A percentile compares a stretch with the other conserved stretches of the same genome.
Conservation (phyloP, 176 grass and related monocot genomes). For the Cenchrus fungigraminus region DNA sequence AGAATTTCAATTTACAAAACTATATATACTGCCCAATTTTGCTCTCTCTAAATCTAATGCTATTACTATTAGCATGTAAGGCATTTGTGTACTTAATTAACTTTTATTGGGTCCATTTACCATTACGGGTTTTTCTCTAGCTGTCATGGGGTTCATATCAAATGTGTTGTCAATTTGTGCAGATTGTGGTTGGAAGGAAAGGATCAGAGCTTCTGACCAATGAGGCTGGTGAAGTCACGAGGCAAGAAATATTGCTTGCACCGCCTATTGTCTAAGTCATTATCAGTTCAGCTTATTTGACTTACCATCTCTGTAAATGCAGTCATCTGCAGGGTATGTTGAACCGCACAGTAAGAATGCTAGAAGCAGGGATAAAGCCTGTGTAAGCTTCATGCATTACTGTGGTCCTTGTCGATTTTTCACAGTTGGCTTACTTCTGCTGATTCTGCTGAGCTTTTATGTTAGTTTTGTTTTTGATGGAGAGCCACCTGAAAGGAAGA, state of each 20-base stretch:
- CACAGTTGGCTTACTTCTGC: constrained; percentile 7
- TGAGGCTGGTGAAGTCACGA: constrained; percentile 91
- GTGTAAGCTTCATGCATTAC: constrained; percentile 63
- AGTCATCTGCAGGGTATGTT: constrained; percentile 97
- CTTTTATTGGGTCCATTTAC: background rate
- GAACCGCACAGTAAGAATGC: constrained; percentile 77
- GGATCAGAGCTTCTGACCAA: constrained; percentile 79
- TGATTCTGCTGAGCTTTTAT: constrained; percentile 39
- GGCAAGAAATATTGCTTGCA: constrained; percentile 44
- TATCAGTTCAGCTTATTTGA: constrained; percentile 7
- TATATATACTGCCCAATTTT: background rate
- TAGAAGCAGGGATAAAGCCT: constrained; percentile 93
- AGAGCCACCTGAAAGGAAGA: constrained; percentile 86
- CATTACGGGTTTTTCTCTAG: background rate
- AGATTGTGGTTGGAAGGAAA: constrained; percentile 85
- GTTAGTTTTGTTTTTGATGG: constrained; percentile 96
- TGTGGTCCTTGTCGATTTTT: constrained; percentile 29
- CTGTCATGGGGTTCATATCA: background rate
- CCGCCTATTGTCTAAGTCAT: background rate
- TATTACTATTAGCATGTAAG: background rate
- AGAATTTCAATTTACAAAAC: background rate
- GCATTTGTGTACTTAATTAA: background rate
- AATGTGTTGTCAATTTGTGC: constrained; percentile 14
- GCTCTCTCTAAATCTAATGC: background rate
- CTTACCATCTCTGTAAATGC: constrained; percentile 5